Evolutionary conservation across 768 basidiomycete genomes (phyloP).

Genomic region (Hydnomerulius pinastri): DNA sequence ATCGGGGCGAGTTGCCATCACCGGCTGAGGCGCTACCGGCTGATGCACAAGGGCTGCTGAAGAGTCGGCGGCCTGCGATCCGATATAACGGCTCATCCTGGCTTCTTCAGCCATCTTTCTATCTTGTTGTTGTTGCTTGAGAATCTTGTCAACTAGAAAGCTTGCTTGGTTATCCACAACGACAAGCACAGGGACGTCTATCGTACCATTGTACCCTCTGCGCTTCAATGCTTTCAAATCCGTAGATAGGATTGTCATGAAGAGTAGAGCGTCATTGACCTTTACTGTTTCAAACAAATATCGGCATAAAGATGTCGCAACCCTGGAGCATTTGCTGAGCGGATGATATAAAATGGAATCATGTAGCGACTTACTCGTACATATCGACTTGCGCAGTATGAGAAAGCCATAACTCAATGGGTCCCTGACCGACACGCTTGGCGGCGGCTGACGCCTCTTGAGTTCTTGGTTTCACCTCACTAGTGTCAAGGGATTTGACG

Average conservation of each 20-base stretch:
- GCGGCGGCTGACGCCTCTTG: slow-evolving; percentile 79
- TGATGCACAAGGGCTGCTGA: slow-evolving; percentile 9
- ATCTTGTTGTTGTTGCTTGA: slow-evolving; percentile 79
- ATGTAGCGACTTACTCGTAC: slow-evolving; percentile 77
- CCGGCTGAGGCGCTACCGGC: slow-evolving; percentile 15
- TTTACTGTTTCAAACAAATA: slow-evolving; percentile 76
- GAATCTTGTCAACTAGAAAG: slow-evolving; percentile 79
- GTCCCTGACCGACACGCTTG: slow-evolving; percentile 48
- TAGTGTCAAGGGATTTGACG: slow-evolving; percentile 59
- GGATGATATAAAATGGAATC: not conserved
- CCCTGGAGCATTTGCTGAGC: slow-evolving; percentile 44
- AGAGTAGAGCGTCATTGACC: slow-evolving; percentile 83
- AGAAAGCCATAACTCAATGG: slow-evolving; percentile 80
- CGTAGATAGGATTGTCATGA: slow-evolving; percentile 93
- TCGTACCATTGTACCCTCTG: slow-evolving; percentile 81
- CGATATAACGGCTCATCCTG: slow-evolving; percentile 25
- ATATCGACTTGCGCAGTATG: slow-evolving; percentile 78
- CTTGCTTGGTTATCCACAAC: slow-evolving; percentile 8
- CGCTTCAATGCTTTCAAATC: slow-evolving; percentile 80
- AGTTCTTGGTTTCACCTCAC: slow-evolving; percentile 47
- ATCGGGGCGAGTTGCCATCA: slow-evolving; percentile 2
- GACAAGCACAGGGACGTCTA: not conserved
- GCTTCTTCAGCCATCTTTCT: slow-evolving; percentile 54
- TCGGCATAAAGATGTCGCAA: slow-evolving; percentile 82
- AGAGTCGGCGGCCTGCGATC: slow-evolving; percentile 13